Evolutionary conservation across 129 eudicot species (phyloP).

Genomic region (Ambrosia trifida): DNA sequence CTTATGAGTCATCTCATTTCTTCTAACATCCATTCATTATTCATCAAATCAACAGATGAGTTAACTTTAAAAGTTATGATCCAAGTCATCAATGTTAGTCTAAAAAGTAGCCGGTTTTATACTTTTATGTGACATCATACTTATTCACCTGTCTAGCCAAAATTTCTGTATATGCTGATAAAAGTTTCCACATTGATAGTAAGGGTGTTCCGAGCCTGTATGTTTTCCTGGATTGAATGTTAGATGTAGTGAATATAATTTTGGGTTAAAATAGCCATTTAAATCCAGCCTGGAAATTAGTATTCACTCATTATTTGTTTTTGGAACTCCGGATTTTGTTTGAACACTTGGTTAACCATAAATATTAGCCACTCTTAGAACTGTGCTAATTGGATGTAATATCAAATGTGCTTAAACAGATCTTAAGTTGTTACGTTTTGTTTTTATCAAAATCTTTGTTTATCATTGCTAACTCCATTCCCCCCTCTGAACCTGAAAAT

Average conservation of each 20-base stretch:
- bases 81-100: background rate
- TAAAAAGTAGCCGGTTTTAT: background rate
- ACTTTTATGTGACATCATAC: background rate
- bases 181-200: constrained; percentile 1
- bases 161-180: background rate
- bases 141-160: too few species aligned
- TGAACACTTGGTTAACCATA: background rate
- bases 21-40: background rate
- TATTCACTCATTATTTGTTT: background rate
- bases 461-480: background rate
- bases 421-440: background rate
- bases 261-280: background rate
- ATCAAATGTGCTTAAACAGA: background rate
- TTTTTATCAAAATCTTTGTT: background rate
- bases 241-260: background rate
- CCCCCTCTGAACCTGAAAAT: background rate
- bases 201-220: background rate
- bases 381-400: background rate
- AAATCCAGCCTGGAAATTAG: background rate
- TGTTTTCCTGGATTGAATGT: too few species aligned
- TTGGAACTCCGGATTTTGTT: background rate
- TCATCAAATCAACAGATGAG: background rate
- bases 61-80: background rate
- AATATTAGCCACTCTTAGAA: background rate
- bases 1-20: background rate